A percentile compares a stretch with the other conserved stretches of the same genome.
phyloP scores from a whole-genome alignment of 192 early-diverging fungal genomes.

The Gigaspora rosea region DNA sequence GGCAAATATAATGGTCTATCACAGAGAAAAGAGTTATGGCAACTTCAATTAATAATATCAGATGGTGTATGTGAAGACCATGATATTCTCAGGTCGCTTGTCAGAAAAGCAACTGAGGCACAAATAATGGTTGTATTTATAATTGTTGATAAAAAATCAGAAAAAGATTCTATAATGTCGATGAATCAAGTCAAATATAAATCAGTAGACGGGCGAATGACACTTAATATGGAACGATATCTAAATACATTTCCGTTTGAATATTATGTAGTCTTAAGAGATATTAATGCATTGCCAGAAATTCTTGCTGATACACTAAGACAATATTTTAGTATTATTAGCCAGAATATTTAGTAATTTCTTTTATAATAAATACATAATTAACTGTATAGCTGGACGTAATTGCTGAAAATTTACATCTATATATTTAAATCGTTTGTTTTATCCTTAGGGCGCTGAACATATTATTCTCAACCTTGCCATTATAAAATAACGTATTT shows the following conservation, averaged over 20 bases:
- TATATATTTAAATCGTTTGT: too few relatives aligned
- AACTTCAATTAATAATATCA: slow-evolving; percentile 92
- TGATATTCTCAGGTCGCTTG: slow-evolving; percentile 76
- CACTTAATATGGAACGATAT: slow-evolving; percentile 77
- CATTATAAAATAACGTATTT: too few relatives aligned
- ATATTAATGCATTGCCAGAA: slow-evolving; percentile 85
- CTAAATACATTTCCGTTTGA: slow-evolving; percentile 98
- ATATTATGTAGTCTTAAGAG: slow-evolving; percentile 90
- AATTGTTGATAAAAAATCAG: slow-evolving; percentile 83
- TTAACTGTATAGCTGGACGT: too few relatives aligned
- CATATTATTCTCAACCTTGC: too few relatives aligned
- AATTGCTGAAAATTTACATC: too few relatives aligned
- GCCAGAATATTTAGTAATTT: slow-evolving; percentile 4
- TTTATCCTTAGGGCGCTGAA: too few relatives aligned
- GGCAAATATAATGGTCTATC: slow-evolving; percentile 36
- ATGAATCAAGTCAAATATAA: slow-evolving; percentile 88
- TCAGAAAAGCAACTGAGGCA: slow-evolving; percentile 79
- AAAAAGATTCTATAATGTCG: slow-evolving; percentile 84
- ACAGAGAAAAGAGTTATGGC: slow-evolving; percentile 84
- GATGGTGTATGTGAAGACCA: slow-evolving; percentile 98
- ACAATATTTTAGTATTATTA: slow-evolving; percentile 92
- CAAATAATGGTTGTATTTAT: slow-evolving; percentile 97
- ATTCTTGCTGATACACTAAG: slow-evolving; percentile 91
- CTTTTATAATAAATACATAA: slow-evolving; percentile 22
- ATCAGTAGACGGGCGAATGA: slow-evolving; percentile 59